phyloP scores from a whole-genome alignment of 768 basidiomycete genomes.

The Hirschioporus abietinus region DNA sequence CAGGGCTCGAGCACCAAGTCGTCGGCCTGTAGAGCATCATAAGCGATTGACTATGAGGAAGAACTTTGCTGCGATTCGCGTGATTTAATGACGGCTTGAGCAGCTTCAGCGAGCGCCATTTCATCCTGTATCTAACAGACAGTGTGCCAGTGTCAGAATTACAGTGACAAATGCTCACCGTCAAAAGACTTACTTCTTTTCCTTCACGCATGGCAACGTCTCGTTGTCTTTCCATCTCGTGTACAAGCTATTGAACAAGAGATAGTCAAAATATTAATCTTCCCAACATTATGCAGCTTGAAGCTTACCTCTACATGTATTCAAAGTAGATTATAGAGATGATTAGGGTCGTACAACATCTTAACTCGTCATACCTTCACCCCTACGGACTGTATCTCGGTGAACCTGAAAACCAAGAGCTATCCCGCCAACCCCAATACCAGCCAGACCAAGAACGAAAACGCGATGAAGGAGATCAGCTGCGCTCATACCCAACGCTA shows the following conservation, averaged over 20 bases:
- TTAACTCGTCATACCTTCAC: slow-evolving; percentile 41
- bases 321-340: not conserved
- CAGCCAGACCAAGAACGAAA: slow-evolving; percentile 48
- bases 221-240: slow-evolving; percentile 1
- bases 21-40: not conserved
- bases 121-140: not conserved
- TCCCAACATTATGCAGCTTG: not conserved
- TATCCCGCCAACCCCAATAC: slow-evolving; percentile 47
- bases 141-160: not conserved
- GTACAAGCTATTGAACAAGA: not conserved
- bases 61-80: not conserved
- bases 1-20: not conserved
- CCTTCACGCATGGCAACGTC: not conserved
- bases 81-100: not conserved
- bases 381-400: slow-evolving; percentile 45
- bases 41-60: not conserved
- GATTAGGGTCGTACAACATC: not conserved
- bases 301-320: not conserved
- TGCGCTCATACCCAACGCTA: slow-evolving; percentile 21
- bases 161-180: not conserved
- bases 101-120: not conserved
- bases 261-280: not conserved
- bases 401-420: slow-evolving; percentile 49
- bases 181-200: not conserved
- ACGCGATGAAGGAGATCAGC: slow-evolving; percentile 49